Base-by-base conservation (phyloP, 805 yeast genomes). In the Wickerhamiella siamensis region DNA sequence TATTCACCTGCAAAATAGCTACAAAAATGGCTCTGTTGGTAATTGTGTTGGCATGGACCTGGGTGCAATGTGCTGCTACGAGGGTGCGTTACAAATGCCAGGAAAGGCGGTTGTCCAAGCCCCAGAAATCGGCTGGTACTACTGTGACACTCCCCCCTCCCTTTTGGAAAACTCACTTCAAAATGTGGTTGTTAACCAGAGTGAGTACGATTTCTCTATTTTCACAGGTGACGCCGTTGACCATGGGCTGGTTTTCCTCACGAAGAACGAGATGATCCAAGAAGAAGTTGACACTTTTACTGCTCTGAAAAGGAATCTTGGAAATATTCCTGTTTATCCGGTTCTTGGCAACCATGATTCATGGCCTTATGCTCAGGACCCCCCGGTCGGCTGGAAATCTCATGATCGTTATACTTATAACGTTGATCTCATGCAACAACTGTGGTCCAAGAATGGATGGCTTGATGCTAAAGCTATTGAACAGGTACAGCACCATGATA, bases 201-300 rank as follows among this genome's bases (percentile, higher is more conserved):
- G 47, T 4, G 57, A 64, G 16, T 77, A 70, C 50, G 78, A 75
- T 40, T 78, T 78, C 53, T 68, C 79, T 2, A 58, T 79, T 31
- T 79, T 79, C 64, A 79, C 84, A 4, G 86, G 86, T 43, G 87
- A 79, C 53, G 64, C 77, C 54, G 79, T 78, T 41, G 84, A 79
- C 55, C 87, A 79, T 53, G 74, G 70, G 43, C 52, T 63, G 10
- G 64, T 66, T 37, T 66, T 69, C 51, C 69, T 70, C 38, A 64
- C 71, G 36, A 58, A 55, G 47, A 67, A 73, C 36, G 63, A 66
- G 47, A 71, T 78, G 29, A 57, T 71, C 44, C 56, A 61, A 24
- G 75, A 79, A n/a, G 82, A 78, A 55, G 66, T 64, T 41, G 55
- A 57, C 18, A 57, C 71, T 2, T 66, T 74, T 57, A 60, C 69